A percentile compares a stretch with the other conserved stretches of the same genome.
phyloP scores from a whole-genome alignment of 768 basidiomycete species.

The Agrocybe praecox region DNA sequence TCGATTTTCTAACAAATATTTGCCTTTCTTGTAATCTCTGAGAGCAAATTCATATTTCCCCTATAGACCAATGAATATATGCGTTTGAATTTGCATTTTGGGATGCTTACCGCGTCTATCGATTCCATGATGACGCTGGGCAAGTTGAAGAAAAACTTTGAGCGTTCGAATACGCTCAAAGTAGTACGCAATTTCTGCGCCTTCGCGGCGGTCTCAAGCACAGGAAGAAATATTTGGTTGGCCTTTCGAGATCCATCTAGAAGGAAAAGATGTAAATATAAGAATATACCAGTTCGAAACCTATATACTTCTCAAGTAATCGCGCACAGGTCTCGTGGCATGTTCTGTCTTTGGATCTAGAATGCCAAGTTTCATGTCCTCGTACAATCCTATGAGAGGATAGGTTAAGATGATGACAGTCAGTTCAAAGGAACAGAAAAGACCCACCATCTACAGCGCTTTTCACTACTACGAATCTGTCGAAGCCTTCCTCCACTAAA shows the following conservation, averaged over 20 bases:
- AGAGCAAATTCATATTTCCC: constrained; percentile 92
- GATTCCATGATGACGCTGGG: constrained; percentile 88
- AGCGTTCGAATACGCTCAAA: constrained; percentile 93
- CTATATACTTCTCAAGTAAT: constrained; percentile 78
- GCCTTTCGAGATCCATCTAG: constrained; percentile 87
- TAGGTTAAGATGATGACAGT: constrained; percentile 8
- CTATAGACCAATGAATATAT: constrained; percentile 38
- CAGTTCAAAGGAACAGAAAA: neutral
- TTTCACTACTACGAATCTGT: constrained; percentile 95
- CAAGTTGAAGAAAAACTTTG: constrained; percentile 97
- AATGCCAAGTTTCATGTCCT: constrained; percentile 93
- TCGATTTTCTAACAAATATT: constrained; percentile 85
- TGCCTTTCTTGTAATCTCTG: constrained; percentile 96
- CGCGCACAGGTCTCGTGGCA: constrained; percentile 77
- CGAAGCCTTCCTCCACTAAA: constrained; percentile 96
- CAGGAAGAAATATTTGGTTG: constrained; percentile 93
- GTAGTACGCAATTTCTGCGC: constrained; percentile 91
- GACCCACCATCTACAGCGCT: constrained; percentile 84
- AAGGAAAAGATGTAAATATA: neutral
- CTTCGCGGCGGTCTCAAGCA: constrained; percentile 92
- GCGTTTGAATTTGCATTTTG: neutral
- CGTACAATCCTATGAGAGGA: constrained; percentile 65
- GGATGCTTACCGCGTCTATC: constrained; percentile 73
- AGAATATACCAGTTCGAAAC: neutral
- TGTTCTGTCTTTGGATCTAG: constrained; percentile 76